A percentile compares a stretch with the other conserved stretches of the same genome.
Evolutionary conservation across 2,329 filamentous ascomycete genomes (phyloP).

Genomic region (Penicillium janthinellum): DNA sequence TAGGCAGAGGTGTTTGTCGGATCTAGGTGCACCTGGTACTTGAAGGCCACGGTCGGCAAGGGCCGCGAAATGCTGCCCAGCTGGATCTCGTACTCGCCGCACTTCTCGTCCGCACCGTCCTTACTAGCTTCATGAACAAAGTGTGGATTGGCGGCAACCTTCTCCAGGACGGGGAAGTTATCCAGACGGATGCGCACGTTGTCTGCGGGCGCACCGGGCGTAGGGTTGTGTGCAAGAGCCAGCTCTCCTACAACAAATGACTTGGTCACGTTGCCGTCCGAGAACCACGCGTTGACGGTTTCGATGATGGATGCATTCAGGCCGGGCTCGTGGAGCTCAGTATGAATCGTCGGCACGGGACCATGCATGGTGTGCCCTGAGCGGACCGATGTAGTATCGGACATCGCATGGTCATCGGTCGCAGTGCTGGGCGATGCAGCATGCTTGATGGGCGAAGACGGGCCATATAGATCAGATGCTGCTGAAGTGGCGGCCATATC

Average conservation of each 20-base stretch:
- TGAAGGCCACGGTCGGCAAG: slow-evolving; percentile 73
- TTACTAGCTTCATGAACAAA: slow-evolving; percentile 69
- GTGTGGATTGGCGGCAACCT: slow-evolving; percentile 89
- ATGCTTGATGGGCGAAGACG: slow-evolving; percentile 42
- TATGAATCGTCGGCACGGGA: slow-evolving; percentile 71
- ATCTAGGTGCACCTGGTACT: slow-evolving; percentile 82
- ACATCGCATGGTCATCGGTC: slow-evolving; percentile 67
- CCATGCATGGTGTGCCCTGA: slow-evolving; percentile 79
- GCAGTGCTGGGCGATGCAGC: slow-evolving; percentile 55
- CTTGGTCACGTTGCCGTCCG: slow-evolving; percentile 69
- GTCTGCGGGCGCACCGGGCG: slow-evolving; percentile 39
- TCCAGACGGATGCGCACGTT: slow-evolving; percentile 76
- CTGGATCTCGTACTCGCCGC: slow-evolving; percentile 79
- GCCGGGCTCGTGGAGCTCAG: slow-evolving; percentile 76
- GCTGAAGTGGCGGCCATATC: slow-evolving; percentile 34
- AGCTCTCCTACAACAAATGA: slow-evolving; percentile 84
- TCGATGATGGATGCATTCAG: slow-evolving; percentile 89
- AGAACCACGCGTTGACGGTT: slow-evolving; percentile 82
- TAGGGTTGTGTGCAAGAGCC: slow-evolving; percentile 74
- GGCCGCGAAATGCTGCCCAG: slow-evolving; percentile 71
- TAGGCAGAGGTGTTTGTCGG: slow-evolving; percentile 58
- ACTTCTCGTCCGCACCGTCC: slow-evolving; percentile 55
- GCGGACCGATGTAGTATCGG: slow-evolving; percentile 88
- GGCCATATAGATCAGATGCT: slow-evolving; percentile 29
- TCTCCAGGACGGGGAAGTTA: slow-evolving; percentile 84